Evolutionary conservation across 352 stramenopile species (phyloP).

Genomic region (Hyaloperonospora brassicae): DNA sequence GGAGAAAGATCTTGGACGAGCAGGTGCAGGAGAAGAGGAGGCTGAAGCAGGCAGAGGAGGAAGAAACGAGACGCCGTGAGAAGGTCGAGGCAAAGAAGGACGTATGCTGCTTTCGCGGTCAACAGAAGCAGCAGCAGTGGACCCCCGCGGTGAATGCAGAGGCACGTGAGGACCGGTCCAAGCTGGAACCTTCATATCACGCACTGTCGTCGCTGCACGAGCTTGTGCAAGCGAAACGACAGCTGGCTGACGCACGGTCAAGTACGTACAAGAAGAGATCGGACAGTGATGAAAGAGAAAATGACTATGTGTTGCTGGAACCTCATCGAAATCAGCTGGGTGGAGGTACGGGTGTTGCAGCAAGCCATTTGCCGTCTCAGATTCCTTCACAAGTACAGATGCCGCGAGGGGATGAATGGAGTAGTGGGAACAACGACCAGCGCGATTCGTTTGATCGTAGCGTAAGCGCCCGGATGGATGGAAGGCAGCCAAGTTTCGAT

Average conservation of each 20-base stretch:
- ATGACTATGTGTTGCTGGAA: conserved; percentile 12
- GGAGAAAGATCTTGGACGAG: conserved; percentile 57
- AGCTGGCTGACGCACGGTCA: conserved; percentile 12
- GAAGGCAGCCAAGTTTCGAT: conserved; percentile 7
- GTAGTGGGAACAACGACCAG: conserved; percentile 7
- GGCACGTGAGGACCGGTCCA: conserved; percentile 6
- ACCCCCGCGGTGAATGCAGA: conserved; percentile 1
- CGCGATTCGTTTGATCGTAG: conserved; percentile 11
- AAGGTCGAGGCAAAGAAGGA: conserved; percentile 41
- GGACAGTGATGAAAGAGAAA: conserved; percentile 6
- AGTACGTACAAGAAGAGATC: conserved; percentile 14
- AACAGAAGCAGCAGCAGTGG: conserved; percentile 52
- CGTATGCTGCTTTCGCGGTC: conserved; percentile 39
- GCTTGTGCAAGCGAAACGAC: conserved; percentile 5
- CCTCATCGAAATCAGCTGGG: conserved; percentile 16
- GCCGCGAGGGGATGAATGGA: conserved; percentile 6
- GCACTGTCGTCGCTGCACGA: conserved; percentile 15
- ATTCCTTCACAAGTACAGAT: conserved; percentile 18
- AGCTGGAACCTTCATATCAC: conserved; percentile 9
- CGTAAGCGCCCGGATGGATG: conserved; percentile 1
- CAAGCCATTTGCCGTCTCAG: conserved; percentile 19
- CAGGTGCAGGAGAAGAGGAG: conserved; percentile 64
- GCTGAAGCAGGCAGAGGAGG: conserved; percentile 38
- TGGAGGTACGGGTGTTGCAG: conserved; percentile 5
- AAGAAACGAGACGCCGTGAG: conserved; percentile 31